Evolutionary conservation across 345 rosid species (phyloP).

Genomic region (Citrus maxima): DNA sequence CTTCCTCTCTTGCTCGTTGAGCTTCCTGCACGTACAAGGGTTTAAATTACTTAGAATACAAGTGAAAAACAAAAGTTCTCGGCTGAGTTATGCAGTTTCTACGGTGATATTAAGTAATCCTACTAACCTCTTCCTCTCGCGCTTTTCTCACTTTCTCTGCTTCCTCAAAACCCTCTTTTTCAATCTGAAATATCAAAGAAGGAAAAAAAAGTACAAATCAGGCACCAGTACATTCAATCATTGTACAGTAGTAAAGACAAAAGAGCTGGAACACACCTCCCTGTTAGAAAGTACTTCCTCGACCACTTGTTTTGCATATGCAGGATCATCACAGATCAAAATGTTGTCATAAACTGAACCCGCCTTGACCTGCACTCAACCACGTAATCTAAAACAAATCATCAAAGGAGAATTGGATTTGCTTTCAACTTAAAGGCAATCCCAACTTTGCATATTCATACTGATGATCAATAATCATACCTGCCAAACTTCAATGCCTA

Average conservation of each 20-base stretch:
- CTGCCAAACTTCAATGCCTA: slow-evolving; percentile 59
- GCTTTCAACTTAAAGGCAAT: not conserved
- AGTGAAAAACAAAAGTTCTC: not conserved
- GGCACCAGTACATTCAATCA: not conserved
- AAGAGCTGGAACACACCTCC: slow-evolving; percentile 28
- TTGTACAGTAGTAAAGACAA: not conserved
- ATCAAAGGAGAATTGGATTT: not conserved
- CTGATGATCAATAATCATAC: slow-evolving; percentile 9
- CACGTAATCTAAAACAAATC: not conserved
- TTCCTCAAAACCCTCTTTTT: slow-evolving; percentile 45
- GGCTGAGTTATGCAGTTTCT: not conserved
- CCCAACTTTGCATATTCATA: not conserved
- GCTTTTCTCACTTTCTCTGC: slow-evolving; percentile 41
- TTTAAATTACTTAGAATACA: not conserved
- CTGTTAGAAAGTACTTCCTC: slow-evolving; percentile 41
- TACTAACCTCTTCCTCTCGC: slow-evolving; percentile 41
- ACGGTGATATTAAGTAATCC: not conserved
- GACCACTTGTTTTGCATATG: slow-evolving; percentile 40
- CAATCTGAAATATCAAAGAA: slow-evolving; percentile 29
- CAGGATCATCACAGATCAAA: slow-evolving; percentile 45
- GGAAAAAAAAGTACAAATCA: not conserved
- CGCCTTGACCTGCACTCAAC: slow-evolving; percentile 40
- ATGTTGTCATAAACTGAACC: slow-evolving; percentile 45
- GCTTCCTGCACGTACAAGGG: slow-evolving; percentile 37
- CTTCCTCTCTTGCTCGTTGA: slow-evolving; percentile 46